A percentile compares a stretch with the other conserved stretches of the same genome.
These are phyloP conservation scores for Asclepias syriaca DNA, from an alignment of 257 asterid species.

Conservation along the genomic window DNA sequence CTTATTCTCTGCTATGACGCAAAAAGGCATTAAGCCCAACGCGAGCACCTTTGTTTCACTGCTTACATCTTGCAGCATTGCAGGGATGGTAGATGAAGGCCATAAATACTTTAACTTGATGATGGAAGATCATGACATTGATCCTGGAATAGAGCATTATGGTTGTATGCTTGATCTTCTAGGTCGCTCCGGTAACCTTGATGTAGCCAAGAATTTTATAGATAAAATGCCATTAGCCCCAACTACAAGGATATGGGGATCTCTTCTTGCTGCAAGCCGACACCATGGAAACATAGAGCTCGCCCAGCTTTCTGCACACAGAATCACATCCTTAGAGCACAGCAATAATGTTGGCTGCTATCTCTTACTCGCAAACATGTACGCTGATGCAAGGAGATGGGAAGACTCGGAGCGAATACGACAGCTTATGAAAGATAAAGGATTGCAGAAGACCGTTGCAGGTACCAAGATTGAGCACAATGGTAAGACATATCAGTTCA, in stretches of 20 bases:
- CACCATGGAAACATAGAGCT: constrained; percentile 44
- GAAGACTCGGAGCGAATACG: constrained; percentile 39
- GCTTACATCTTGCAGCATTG: constrained; percentile 47
- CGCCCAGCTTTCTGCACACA: constrained; percentile 50
- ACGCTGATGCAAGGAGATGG: constrained; percentile 60
- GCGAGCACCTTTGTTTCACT: constrained; percentile 56
- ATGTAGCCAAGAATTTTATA: constrained; percentile 37
- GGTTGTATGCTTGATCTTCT: constrained; percentile 58
- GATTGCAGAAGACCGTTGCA: constrained; percentile 36
- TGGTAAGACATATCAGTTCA: constrained; percentile 36
- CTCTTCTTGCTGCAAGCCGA: constrained; percentile 54
- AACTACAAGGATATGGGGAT: constrained; percentile 63
- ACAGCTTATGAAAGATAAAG: constrained; percentile 38
- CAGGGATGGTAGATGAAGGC: constrained; percentile 51
- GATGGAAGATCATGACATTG: constrained; percentile 44
- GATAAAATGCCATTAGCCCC: constrained; percentile 54
- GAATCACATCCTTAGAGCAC: constrained; percentile 32
- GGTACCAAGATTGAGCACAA: constrained; percentile 41
- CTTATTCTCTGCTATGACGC: constrained; percentile 39
- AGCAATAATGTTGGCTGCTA: constrained; percentile 48
- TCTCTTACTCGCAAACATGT: constrained; percentile 59
- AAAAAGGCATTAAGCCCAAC: constrained; percentile 41
- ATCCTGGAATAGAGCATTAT: constrained; percentile 55
- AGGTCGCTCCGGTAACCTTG: constrained; percentile 51
- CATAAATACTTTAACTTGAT: constrained; percentile 39